A percentile compares a stretch with the other conserved stretches of the same genome.
These are phyloP conservation scores for Fraxinus quadrangulata DNA, from an alignment of 257 asterid species.

Conservation along the genomic window DNA sequence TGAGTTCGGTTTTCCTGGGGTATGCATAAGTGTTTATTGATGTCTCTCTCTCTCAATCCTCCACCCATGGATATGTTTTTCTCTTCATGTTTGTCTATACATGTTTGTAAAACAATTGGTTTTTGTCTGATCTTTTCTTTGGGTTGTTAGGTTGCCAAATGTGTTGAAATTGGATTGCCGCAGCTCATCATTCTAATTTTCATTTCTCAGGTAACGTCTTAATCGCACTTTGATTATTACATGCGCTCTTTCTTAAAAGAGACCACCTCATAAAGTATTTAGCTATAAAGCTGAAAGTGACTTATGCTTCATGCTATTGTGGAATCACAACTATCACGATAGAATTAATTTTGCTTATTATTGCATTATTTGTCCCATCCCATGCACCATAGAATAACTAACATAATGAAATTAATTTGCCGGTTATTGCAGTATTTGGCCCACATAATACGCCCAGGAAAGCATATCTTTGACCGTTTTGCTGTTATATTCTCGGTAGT, in stretches of 20 bases:
- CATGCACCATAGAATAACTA: conserved; percentile 16
- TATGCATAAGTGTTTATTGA: conserved; percentile 28
- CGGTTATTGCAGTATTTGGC: conserved; percentile 58
- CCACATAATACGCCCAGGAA: conserved; percentile 62
- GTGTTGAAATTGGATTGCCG: conserved; percentile 77
- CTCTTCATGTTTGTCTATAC: conserved; percentile 5
- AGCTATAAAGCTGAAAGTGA: background rate
- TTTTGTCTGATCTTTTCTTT: conserved; percentile 4
- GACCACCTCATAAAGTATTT: background rate
- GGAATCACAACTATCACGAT: conserved; percentile 1
- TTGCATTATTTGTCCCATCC: background rate
- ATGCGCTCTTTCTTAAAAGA: background rate
- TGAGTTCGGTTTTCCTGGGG: conserved; percentile 96
- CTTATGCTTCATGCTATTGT: background rate
- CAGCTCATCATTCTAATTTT: conserved; percentile 56
- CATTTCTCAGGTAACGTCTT: conserved; percentile 59
- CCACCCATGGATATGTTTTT: background rate
- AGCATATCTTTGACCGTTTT: conserved; percentile 75
- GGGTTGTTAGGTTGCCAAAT: conserved; percentile 68
- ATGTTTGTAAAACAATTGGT: background rate
- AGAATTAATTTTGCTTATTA: background rate
- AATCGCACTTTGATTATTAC: conserved; percentile 1
- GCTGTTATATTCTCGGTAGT: conserved; percentile 79
- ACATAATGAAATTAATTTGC: conserved; percentile 10
- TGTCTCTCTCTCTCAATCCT: conserved; percentile 5